These are phyloP conservation scores for Starmera pachycereana DNA, from an alignment of 805 yeast genomes.

Conservation along the genomic window DNA sequence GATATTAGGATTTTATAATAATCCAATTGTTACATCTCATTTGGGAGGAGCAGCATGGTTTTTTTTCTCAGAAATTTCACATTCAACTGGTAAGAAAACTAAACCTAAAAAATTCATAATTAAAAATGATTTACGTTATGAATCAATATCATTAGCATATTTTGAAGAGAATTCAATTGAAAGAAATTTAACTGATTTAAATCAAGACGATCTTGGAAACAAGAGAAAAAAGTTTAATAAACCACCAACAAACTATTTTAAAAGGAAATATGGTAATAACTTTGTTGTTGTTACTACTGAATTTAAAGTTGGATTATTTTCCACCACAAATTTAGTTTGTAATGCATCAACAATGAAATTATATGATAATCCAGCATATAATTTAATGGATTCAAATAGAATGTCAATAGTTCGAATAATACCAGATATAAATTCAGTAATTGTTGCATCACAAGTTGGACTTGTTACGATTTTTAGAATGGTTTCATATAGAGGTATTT, in stretches of 20 bases:
- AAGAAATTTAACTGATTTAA: slow-evolving; percentile 8
- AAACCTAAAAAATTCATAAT: neutral
- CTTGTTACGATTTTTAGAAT: slow-evolving; percentile 31
- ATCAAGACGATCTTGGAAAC: no score
- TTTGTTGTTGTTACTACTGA: slow-evolving; percentile 36
- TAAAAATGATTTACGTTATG: slow-evolving; percentile 15
- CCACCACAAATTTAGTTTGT: slow-evolving; percentile 35
- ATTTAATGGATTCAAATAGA: slow-evolving; percentile 12
- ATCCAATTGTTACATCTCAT: slow-evolving; percentile 30
- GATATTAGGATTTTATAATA: slow-evolving; percentile 27
- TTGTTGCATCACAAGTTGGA: slow-evolving; percentile 35
- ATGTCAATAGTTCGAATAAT: slow-evolving; percentile 23
- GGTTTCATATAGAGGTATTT: slow-evolving; percentile 30
- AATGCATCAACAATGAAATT: slow-evolving; percentile 34
- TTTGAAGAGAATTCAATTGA: slow-evolving; percentile 1
- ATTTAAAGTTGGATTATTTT: slow-evolving; percentile 32
- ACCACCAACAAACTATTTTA: slow-evolving; percentile 13
- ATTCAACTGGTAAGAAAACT: slow-evolving; percentile 6
- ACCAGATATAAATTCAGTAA: slow-evolving; percentile 29
- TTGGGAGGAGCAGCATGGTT: slow-evolving; percentile 27
- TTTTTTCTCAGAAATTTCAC: slow-evolving; percentile 19
- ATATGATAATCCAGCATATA: slow-evolving; percentile 21
- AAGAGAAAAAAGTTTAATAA: no score
- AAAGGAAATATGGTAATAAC: slow-evolving; percentile 18
- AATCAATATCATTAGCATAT: slow-evolving; percentile 9